phyloP scores from a whole-genome alignment of 345 rosid genomes.

The Hypericum androsaemum region DNA sequence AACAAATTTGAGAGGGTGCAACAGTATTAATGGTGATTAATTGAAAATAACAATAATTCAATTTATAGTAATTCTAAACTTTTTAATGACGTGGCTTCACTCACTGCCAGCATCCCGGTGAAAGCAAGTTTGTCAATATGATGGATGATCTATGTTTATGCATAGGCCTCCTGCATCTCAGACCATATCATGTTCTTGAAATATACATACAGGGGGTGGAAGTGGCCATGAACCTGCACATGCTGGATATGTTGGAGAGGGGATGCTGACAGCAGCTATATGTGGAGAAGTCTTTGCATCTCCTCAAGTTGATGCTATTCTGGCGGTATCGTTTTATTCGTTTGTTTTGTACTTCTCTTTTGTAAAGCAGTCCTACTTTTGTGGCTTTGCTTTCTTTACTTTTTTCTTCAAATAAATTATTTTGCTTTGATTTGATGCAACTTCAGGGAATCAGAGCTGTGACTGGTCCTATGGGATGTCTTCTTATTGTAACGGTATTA shows the following conservation, averaged over 20 bases:
- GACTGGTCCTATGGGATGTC: conserved; percentile 94
- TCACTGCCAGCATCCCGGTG: too few relatives aligned
- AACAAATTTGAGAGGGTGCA: too few relatives aligned
- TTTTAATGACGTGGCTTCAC: too few relatives aligned
- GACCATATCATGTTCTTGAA: too few relatives aligned
- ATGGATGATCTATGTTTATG: too few relatives aligned
- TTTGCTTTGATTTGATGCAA: conserved; percentile 14
- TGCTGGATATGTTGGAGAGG: conserved; percentile 98
- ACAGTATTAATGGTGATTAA: too few relatives aligned
- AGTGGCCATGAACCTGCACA: conserved; percentile 99
- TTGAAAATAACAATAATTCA: too few relatives aligned
- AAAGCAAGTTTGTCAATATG: too few relatives aligned
- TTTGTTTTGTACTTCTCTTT: not conserved
- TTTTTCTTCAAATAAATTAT: conserved; percentile 2
- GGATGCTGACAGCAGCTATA: conserved; percentile 95
- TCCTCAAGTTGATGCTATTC: conserved; percentile 86
- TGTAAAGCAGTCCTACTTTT: not conserved
- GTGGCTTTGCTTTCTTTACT: not conserved
- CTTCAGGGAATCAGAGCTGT: conserved; percentile 92
- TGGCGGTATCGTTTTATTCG: conserved; percentile 54
- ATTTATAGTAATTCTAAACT: too few relatives aligned
- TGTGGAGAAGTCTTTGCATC: conserved; percentile 94
- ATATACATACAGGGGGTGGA: conserved; percentile 62
- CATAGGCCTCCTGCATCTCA: too few relatives aligned
- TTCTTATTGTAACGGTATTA: conserved; percentile 77